Conservation (phyloP, 164 flowering plant species). For the Nymphaea colorata region DNA sequence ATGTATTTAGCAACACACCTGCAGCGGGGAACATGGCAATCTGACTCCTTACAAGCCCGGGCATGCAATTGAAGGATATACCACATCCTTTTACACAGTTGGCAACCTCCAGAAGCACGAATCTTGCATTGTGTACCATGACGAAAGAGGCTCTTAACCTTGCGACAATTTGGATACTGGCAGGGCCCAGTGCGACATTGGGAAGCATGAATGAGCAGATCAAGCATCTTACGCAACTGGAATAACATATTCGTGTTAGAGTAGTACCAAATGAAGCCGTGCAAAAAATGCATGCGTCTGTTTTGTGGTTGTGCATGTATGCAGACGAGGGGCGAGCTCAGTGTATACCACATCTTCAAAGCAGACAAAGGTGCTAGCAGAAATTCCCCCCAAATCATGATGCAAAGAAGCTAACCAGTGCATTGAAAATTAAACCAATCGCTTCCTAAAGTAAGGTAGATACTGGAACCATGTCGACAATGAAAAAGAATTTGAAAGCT, state of each 20-base stretch:
- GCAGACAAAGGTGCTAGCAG: too few relatives aligned
- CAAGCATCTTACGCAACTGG: constrained; percentile 19
- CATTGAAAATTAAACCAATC: too few relatives aligned
- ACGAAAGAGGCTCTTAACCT: constrained; percentile 18
- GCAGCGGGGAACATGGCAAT: constrained; percentile 22
- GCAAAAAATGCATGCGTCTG: too few relatives aligned
- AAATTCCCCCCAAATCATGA: too few relatives aligned
- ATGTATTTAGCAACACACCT: constrained; percentile 3
- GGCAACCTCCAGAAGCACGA: constrained; percentile 17
- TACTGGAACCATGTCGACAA: too few relatives aligned
- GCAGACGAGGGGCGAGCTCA: too few relatives aligned
- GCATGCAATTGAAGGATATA: constrained; percentile 19
- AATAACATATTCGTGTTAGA: background rate
- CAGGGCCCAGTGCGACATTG: constrained; percentile 12
- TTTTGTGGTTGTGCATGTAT: too few relatives aligned
- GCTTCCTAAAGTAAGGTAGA: too few relatives aligned
- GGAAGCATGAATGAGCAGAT: constrained; percentile 20
- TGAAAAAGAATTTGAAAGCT: too few relatives aligned
- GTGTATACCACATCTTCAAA: too few relatives aligned
- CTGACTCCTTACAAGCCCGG: constrained; percentile 14
- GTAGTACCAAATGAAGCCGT: background rate
- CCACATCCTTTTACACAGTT: constrained; percentile 19
- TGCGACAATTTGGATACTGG: constrained; percentile 14
- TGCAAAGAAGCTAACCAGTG: too few relatives aligned
- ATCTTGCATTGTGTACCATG: constrained; percentile 14